Base-by-base conservation (phyloP, 306 rosid genomes). In the Benincasa hispida region DNA sequence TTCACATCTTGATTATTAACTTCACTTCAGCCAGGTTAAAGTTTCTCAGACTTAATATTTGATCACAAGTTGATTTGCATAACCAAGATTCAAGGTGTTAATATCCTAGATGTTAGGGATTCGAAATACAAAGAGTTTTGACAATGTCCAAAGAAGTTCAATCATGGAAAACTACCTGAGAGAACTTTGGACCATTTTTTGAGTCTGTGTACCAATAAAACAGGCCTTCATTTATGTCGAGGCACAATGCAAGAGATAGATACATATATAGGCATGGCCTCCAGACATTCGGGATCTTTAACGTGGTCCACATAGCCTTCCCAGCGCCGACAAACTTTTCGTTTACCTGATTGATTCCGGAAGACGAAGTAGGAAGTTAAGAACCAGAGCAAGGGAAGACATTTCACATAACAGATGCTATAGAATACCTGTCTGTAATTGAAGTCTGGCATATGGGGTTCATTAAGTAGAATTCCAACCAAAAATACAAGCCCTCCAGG, bases 131-230 rank as follows among this genome's bases (percentile, higher is more conserved):
- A 66, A n/a, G 30, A 19, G 45, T 19, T 63, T 18, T 12, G 8
- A 19, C 25, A n/a, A 39, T 35, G 8, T 35, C 56, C 14, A 8
- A 70, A 45, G 55, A 70, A 47, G 76, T 70, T 24, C 24, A 47
- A 21, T 30, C 48, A 60, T 22, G 51, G 67, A 41, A 42, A 77
- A 80, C 51, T 88, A 93, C 98, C 98, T 93, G 85, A 65, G 97
- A 90, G 87, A 93, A 91, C 75, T 87, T 78, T 6, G 97, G 98
- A 47, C 98, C 98, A 28, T 54, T 85, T 66, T 88, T 83, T 25
- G 96, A 82, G 82, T 93, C 98, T 76, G 98, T 93, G 57, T 86
- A 89, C 98, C 98, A 93, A 75, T 91, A 93, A 84, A 93, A 91
- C 93, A 93, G 89, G 54, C 97, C 98, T 57, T 93, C 98, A 27